Percentiles rank a stretch among this genome's conserved stretches.
phyloP scores from a whole-genome alignment of 306 rosid species.

The Oemleria cerasiformis region DNA sequence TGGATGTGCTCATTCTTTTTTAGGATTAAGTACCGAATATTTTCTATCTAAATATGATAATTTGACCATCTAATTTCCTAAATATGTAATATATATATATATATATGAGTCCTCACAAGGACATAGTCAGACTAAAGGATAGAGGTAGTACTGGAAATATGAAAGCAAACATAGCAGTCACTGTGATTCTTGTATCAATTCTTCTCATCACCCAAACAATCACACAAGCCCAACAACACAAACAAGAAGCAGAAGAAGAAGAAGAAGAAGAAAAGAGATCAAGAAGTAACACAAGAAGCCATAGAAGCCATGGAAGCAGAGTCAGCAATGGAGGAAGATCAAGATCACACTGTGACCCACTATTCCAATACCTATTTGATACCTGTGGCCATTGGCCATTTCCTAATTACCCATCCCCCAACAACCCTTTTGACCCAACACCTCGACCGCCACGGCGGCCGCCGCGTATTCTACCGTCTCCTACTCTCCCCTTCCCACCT shows the following conservation, averaged over 20 bases:
- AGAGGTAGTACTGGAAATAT: constrained; percentile 32
- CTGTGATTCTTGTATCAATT: constrained; percentile 29
- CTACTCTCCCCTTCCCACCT: constrained; percentile 34
- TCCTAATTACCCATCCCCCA: constrained; percentile 49
- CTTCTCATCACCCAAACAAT: constrained; percentile 39
- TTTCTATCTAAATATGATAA: no score
- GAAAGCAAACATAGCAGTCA: constrained; percentile 42
- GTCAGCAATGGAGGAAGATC: constrained; percentile 17
- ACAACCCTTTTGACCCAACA: constrained; percentile 66
- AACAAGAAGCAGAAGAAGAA: constrained; percentile 20
- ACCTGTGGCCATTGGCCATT: constrained; percentile 82
- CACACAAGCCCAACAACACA: constrained; percentile 28
- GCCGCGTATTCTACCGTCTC: constrained; percentile 32
- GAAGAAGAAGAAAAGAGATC: not conserved
- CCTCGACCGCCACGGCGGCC: constrained; percentile 35
- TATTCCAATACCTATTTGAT: constrained; percentile 54
- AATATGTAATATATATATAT: no score
- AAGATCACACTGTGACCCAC: constrained; percentile 58
- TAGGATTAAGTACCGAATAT: no score
- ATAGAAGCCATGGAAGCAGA: constrained; percentile 10
- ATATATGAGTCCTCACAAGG: not conserved
- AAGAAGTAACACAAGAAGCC: constrained; percentile 16
- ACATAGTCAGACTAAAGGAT: not conserved
- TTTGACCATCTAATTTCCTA: no score
- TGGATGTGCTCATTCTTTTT: no score